Percentiles rank a stretch among this genome's conserved stretches.
Evolutionary conservation across 177 flowering plant species (phyloP).

Genomic region (Vitis hybrid): DNA sequence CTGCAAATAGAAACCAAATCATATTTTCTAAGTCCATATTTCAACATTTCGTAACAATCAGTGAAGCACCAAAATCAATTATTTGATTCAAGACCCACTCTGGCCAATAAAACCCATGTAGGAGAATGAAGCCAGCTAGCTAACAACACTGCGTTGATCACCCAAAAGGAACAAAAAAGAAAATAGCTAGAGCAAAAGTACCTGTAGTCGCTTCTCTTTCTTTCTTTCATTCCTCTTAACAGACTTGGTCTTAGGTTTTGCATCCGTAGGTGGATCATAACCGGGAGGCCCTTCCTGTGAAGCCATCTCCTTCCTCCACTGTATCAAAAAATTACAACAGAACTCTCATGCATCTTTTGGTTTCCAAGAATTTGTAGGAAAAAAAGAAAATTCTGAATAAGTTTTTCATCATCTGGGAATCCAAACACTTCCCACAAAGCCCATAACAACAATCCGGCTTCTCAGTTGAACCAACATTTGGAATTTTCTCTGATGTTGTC

Average conservation of each 20-base stretch:
- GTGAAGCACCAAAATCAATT: too few relatives aligned
- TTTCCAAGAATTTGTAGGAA: background rate
- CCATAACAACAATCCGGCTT: background rate
- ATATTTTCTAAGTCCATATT: too few relatives aligned
- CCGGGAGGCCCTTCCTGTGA: constrained; percentile 75
- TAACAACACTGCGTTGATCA: background rate
- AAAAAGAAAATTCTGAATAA: background rate
- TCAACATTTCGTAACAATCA: background rate
- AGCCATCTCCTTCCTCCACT: constrained; percentile 76
- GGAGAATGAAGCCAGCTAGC: too few relatives aligned
- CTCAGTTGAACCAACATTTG: background rate
- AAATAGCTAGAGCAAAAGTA: constrained; percentile 9
- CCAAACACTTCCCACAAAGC: too few relatives aligned
- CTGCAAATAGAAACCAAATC: too few relatives aligned
- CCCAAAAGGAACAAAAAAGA: background rate
- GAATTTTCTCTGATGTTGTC: too few relatives aligned
- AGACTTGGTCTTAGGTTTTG: constrained; percentile 76
- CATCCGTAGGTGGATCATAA: constrained; percentile 56
- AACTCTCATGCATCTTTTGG: background rate
- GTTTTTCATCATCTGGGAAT: background rate
- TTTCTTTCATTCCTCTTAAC: constrained; percentile 87
- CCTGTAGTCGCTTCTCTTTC: constrained; percentile 94
- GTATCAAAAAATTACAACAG: constrained; percentile 20
- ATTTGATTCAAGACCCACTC: too few relatives aligned
- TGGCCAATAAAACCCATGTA: too few relatives aligned